Evolutionary conservation across 805 yeast species (phyloP).

Genomic region (Candida michaelii): DNA sequence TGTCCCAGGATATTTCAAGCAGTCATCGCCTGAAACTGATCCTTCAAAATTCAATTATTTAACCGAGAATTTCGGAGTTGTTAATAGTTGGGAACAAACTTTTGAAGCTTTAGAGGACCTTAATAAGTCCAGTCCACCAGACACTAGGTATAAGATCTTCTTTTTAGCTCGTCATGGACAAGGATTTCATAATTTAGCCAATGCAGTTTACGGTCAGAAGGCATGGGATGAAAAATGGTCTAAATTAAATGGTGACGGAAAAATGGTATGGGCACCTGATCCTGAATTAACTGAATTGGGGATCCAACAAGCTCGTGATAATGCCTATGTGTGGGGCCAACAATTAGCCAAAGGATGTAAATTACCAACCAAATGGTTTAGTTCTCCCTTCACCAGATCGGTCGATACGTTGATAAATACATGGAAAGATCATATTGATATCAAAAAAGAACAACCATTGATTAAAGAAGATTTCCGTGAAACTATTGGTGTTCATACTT

Average conservation of each 20-base stretch:
- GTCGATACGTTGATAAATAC: conserved; percentile 48
- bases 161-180: conserved; percentile 55
- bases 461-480: conserved; percentile 50
- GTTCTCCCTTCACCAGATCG: conserved; percentile 54
- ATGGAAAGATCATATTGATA: conserved; percentile 38
- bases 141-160: conserved; percentile 44
- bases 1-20: conserved; percentile 46
- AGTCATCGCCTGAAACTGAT: conserved; percentile 42
- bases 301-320: conserved; percentile 43
- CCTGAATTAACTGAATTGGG: conserved; percentile 51
- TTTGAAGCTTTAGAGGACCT: conserved; percentile 30
- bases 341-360: conserved; percentile 21
- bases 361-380: conserved; percentile 44
- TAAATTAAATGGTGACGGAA: conserved; percentile 44
- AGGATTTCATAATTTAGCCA: conserved; percentile 52
- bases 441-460: conserved; percentile 29
- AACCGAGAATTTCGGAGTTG: conserved; percentile 43
- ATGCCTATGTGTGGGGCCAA: conserved; percentile 38
- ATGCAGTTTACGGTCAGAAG: conserved; percentile 43
- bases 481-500: conserved; percentile 49
- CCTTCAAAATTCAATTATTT: conserved; percentile 42
- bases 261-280: conserved; percentile 51
- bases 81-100: conserved; percentile 36
- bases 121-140: conserved; percentile 26
- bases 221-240: conserved; percentile 50